phyloP scores from a whole-genome alignment of 371 early-diverging fungal genomes.

The Mucor lusitanicus region DNA sequence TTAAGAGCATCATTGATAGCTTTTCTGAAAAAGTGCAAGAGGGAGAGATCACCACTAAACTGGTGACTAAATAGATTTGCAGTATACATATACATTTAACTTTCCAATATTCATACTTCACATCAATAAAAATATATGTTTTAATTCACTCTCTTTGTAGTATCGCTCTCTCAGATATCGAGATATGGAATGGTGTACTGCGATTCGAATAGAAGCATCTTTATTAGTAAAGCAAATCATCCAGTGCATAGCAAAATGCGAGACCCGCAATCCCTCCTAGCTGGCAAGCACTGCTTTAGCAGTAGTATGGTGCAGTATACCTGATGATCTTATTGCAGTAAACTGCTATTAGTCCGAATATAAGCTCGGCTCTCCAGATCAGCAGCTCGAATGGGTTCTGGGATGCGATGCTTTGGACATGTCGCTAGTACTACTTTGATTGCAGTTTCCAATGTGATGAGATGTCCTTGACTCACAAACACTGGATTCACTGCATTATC shows the following conservation, averaged over 20 bases:
- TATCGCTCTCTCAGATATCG: too few species aligned
- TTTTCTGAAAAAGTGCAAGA: conserved; percentile 49
- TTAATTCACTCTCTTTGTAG: neutral
- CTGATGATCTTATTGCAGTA: neutral
- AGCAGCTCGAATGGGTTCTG: conserved; percentile 90
- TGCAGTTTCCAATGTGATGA: conserved; percentile 68
- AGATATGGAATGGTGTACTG: too few species aligned
- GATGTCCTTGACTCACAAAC: conserved; percentile 86
- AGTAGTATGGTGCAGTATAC: neutral
- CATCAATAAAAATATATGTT: neutral
- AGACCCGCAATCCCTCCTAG: too few species aligned
- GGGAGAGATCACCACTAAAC: conserved; percentile 26
- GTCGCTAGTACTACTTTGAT: conserved; percentile 63
- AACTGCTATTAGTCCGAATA: neutral
- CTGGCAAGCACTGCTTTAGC: too few species aligned
- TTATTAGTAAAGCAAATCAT: neutral
- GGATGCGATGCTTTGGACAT: conserved; percentile 68
- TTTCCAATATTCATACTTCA: neutral
- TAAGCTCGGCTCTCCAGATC: conserved; percentile 49
- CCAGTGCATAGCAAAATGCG: neutral
- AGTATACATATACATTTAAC: neutral
- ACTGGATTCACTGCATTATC: conserved; percentile 72
- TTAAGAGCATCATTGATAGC: conserved; percentile 71
- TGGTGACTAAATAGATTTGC: conserved; percentile 1
- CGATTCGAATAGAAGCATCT: too few species aligned